phyloP scores from a whole-genome alignment of 2,329 filamentous ascomycete species.

The Ilyonectria mors-panacis region DNA sequence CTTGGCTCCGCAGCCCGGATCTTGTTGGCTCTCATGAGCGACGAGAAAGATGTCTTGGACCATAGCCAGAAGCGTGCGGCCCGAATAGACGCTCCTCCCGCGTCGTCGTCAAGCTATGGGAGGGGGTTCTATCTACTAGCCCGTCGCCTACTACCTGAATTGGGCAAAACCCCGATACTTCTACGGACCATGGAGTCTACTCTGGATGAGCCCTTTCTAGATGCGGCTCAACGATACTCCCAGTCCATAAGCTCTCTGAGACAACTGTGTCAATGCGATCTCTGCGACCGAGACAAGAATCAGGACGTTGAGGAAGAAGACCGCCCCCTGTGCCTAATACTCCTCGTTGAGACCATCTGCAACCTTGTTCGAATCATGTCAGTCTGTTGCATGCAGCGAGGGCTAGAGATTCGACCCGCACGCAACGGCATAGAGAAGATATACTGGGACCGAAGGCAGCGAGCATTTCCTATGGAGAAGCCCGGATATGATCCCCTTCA shows the following conservation, averaged over 20 bases:
- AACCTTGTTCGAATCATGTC: constrained; percentile 13
- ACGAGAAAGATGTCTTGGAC: too few relatives aligned
- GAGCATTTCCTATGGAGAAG: constrained; percentile 1
- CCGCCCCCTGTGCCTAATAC: constrained; percentile 4
- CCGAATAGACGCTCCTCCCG: too few relatives aligned
- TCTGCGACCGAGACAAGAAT: constrained; percentile 10
- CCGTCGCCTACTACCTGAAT: too few relatives aligned
- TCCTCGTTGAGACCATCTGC: constrained; percentile 8
- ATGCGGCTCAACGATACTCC: neutral
- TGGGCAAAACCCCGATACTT: too few relatives aligned
- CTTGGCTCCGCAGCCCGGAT: too few relatives aligned
- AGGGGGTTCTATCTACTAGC: too few relatives aligned
- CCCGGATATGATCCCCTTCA: constrained; percentile 5
- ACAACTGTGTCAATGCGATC: constrained; percentile 6
- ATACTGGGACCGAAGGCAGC: constrained; percentile 6
- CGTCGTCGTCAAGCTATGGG: too few relatives aligned
- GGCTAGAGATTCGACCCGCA: constrained; percentile 5
- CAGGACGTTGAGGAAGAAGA: constrained; percentile 6
- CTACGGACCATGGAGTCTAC: too few relatives aligned
- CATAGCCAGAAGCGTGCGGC: too few relatives aligned
- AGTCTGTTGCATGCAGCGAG: constrained; percentile 8
- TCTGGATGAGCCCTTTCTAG: too few relatives aligned
- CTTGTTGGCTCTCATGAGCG: too few relatives aligned
- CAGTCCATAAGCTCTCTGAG: constrained; percentile 8
- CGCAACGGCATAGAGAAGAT: constrained; percentile 3